Base-by-base conservation (phyloP, 2,329 filamentous ascomycete genomes). In the Diaporthe vexans region DNA sequence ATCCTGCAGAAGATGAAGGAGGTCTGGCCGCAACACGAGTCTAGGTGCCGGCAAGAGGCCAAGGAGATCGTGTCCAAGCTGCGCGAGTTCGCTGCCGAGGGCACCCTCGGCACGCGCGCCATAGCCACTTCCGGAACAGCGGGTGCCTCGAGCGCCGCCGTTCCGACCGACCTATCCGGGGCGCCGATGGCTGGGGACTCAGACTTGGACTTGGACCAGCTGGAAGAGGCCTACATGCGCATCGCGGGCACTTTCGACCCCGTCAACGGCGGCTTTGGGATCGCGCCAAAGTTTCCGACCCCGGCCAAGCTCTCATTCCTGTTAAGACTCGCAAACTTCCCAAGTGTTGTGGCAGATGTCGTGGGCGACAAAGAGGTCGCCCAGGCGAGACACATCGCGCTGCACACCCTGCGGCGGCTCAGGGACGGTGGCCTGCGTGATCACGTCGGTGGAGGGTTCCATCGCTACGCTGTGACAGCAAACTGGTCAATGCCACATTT, bases 401-500 rank as follows among this genome's bases (percentile, higher is more conserved):
- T 97, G 29, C 89, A 92, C 74, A 98, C 95, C 0, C 85, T 99
- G 65, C 89, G 94, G 52, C 91, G 91, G 74, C 97, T 98, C 19
- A 84, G 86, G 2, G 85, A 88, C 67, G 86, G 89, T 67, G 88
- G 87, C 6, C 78, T 91, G 75, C 84, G 87, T 70, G 90, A 91
- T 74, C 90, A 91, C 73, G 81, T 91, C 11, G 88, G 88, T 1
- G 86, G 85, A 9, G 90, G 90, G 4, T 91, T 91, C 77, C 85
- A 88, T 48, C 91, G 96, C 69, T 98, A 97, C 81, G 97, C 95
- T 19, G 93, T 97, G 10, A 98, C 96, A 0, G 87, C 91, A 19
- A 94, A 98, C 83, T 99, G 97, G 97, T 94, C 93, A 76, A 86
- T 98, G 61, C 97, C 97, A 15, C 95, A 98, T 82, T 99, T 98